phyloP scores from a whole-genome alignment of 805 yeast genomes.

The Candida khao-thaluensis region DNA sequence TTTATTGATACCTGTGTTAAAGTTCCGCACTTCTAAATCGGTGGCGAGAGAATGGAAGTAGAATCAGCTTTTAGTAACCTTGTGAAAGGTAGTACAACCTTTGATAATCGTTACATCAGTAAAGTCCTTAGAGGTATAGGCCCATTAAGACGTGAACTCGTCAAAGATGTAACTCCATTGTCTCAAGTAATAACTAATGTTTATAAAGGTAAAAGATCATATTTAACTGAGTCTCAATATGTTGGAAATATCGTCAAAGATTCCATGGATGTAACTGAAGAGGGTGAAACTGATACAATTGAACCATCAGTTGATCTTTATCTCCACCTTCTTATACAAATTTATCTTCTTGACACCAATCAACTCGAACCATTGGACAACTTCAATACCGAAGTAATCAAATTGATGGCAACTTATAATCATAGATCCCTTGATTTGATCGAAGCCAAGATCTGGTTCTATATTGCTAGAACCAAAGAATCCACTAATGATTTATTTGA shows the following conservation, averaged over 20 bases:
- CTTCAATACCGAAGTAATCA: slow-evolving; percentile 53
- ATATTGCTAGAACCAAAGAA: slow-evolving; percentile 77
- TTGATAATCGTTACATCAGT: slow-evolving; percentile 85
- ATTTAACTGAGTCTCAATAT: slow-evolving; percentile 9
- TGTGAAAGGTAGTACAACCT: slow-evolving; percentile 62
- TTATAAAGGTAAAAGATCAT: slow-evolving; percentile 46
- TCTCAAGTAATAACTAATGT: slow-evolving; percentile 50
- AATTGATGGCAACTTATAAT: slow-evolving; percentile 62
- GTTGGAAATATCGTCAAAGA: slow-evolving; percentile 27
- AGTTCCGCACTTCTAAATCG: too few relatives aligned
- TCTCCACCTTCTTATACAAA: slow-evolving; percentile 74
- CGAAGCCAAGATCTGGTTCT: slow-evolving; percentile 91
- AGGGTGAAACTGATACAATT: slow-evolving; percentile 21
- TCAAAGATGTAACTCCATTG: slow-evolving; percentile 42
- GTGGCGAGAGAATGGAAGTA: slow-evolving; percentile 24
- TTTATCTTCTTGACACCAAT: slow-evolving; percentile 66
- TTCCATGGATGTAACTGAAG: slow-evolving; percentile 21
- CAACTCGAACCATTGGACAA: slow-evolving; percentile 48
- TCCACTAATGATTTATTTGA: slow-evolving; percentile 48
- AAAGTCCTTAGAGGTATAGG: slow-evolving; percentile 84
- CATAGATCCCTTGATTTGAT: slow-evolving; percentile 82
- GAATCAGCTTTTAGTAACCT: slow-evolving; percentile 47
- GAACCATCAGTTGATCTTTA: slow-evolving; percentile 81
- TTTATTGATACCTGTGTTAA: too few relatives aligned
- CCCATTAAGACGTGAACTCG: slow-evolving; percentile 62